Base-by-base conservation (phyloP, 106 monocot species). In the Posidonia australis region DNA sequence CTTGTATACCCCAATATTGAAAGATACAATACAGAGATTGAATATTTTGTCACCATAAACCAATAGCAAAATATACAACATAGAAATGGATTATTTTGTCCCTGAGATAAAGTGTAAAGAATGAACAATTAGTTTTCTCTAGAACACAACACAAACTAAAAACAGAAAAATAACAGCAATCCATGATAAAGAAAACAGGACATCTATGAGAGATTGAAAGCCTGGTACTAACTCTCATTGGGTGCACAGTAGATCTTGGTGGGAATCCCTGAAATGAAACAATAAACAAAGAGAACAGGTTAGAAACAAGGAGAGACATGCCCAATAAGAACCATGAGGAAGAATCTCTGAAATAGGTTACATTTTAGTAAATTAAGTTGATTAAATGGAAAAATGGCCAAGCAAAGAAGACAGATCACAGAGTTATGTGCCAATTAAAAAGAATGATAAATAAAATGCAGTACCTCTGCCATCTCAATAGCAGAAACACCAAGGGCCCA, bases 401-500 rank as follows among this genome's bases (percentile, higher is more conserved):
- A 4, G 36, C 36, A 36, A 36, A 36, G 2, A 36, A 36, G 36
- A 36, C 36, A 36, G 36, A 36, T 36, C 36, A 36, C 36, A 36
- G 36, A 36, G 36, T n/a, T n/a, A n/a, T 36, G 36, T 36, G 9
- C 1, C 25, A 24, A 57, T 13, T 28, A 21, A 25, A 56, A 57
- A 45, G 22, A 44, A 51, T 22, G 61, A 13, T 7, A 72, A 64
- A 11, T 20, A 49, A 60, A 60, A 60, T 36, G 41, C 30, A 60
- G 21, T 19, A 98, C 96, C 90, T 98, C 96, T 68, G 96, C 96
- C 96, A 98, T 98, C 63, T 98, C 96, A 79, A 98, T 90, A 70
- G 96, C 96, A 51, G 96, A 87, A 45, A 98, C 83, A 77, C 96
- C 96, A 70, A 98, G 87, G 67, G 96, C 96, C 96, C 96, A 98